Evolutionary conservation across 305 asterid species (phyloP).

Genomic region (Fraxinus sp.): DNA sequence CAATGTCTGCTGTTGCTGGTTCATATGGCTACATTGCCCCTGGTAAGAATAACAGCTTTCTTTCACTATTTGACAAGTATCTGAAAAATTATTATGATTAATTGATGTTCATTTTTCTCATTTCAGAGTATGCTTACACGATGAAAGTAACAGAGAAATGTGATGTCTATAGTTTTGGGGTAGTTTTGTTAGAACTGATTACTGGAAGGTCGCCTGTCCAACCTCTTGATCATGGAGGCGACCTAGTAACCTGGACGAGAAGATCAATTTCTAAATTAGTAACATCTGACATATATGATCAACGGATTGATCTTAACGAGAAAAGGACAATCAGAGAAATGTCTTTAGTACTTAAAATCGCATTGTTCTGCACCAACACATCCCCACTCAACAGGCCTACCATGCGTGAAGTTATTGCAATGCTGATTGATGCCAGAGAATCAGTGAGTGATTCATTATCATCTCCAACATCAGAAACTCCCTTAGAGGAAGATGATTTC

Average conservation of each 20-base stretch:
- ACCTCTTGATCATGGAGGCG: slow-evolving; percentile 83
- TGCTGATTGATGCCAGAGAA: slow-evolving; percentile 69
- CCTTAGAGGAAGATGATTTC: slow-evolving; percentile 46
- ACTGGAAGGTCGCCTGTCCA: slow-evolving; percentile 87
- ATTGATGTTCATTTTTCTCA: background rate
- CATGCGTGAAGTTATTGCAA: slow-evolving; percentile 77
- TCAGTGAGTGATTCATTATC: slow-evolving; percentile 36
- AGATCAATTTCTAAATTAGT: slow-evolving; percentile 47
- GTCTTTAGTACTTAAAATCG: slow-evolving; percentile 77
- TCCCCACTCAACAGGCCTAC: slow-evolving; percentile 81
- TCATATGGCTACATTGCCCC: slow-evolving; percentile 93
- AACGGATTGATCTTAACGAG: slow-evolving; percentile 51
- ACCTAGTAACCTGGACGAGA: slow-evolving; percentile 71
- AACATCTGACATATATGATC: slow-evolving; percentile 52
- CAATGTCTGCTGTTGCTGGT: slow-evolving; percentile 94
- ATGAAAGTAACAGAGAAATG: slow-evolving; percentile 92
- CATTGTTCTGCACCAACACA: slow-evolving; percentile 72
- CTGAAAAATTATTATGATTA: background rate
- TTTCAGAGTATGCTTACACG: slow-evolving; percentile 89
- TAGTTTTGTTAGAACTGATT: slow-evolving; percentile 68
- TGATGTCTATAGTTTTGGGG: slow-evolving; percentile 86
- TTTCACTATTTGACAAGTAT: background rate
- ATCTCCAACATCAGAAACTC: slow-evolving; percentile 76
- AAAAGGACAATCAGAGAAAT: slow-evolving; percentile 61
- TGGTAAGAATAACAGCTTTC: slow-evolving; percentile 38